phyloP scores from a whole-genome alignment of 2,329 filamentous ascomycete species.

The Fusarium pilosicola region DNA sequence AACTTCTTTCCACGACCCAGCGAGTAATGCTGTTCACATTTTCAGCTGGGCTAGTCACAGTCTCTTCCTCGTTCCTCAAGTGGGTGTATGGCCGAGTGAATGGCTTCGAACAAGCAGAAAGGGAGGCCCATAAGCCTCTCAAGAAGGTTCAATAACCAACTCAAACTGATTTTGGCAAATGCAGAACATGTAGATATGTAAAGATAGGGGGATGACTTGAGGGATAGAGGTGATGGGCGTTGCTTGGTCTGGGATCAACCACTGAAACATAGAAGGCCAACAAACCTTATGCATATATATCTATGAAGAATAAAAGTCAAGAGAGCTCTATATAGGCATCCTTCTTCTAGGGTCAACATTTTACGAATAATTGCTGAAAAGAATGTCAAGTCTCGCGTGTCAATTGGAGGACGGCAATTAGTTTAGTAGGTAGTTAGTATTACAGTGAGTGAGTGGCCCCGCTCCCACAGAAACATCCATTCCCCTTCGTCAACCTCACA shows the following conservation, averaged over 20 bases:
- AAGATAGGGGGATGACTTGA: neutral
- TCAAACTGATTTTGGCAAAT: neutral
- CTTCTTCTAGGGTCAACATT: neutral
- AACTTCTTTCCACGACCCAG: slow-evolving; percentile 70
- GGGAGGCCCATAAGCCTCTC: slow-evolving; percentile 44
- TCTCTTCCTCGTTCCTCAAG: slow-evolving; percentile 74
- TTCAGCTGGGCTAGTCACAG: slow-evolving; percentile 77
- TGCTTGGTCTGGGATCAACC: neutral
- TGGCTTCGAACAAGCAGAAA: slow-evolving; percentile 56
- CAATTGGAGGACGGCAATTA: neutral
- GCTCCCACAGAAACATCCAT: slow-evolving; percentile 28
- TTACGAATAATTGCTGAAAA: neutral
- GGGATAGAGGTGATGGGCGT: neutral
- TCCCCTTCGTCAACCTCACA: slow-evolving; percentile 4
- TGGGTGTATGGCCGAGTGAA: slow-evolving; percentile 76
- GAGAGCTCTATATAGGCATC: neutral
- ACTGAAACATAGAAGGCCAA: neutral
- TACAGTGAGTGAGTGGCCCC: neutral
- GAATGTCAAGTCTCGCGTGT: neutral
- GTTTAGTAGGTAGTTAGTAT: too few species aligned
- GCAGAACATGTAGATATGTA: neutral
- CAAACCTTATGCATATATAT: neutral
- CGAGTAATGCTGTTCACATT: slow-evolving; percentile 74
- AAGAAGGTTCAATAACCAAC: slow-evolving; percentile 46
- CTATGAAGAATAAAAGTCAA: neutral